These are phyloP conservation scores for Diospyros kaki DNA, from an alignment of 148 eudicot species.

Conservation along the genomic window DNA sequence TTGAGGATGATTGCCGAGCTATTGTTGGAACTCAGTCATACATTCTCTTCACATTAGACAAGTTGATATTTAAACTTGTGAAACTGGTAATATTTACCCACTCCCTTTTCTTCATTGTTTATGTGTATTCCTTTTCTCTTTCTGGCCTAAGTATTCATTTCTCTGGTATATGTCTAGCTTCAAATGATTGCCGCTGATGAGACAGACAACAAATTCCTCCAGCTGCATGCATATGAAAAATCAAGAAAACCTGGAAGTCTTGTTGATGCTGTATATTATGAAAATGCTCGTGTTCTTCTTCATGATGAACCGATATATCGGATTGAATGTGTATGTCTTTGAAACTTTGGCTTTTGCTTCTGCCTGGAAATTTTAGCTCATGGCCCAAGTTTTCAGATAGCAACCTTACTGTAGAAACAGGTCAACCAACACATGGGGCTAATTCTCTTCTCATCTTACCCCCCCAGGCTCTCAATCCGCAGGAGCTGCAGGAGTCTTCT, in stretches of 20 bases:
- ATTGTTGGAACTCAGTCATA: constrained; percentile 85
- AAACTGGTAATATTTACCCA: constrained; percentile 56
- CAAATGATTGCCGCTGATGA: constrained; percentile 74
- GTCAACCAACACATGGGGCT: too few relatives aligned
- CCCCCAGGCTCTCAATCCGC: too few relatives aligned
- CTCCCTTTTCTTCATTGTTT: background rate
- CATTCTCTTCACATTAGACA: constrained; percentile 85
- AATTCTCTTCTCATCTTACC: too few relatives aligned
- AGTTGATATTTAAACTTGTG: constrained; percentile 73
- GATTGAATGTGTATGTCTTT: constrained; percentile 60
- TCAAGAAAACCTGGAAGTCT: constrained; percentile 57
- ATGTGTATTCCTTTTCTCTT: background rate
- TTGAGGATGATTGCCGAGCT: constrained; percentile 95
- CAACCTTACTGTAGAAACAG: too few relatives aligned
- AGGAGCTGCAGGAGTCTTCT: too few relatives aligned
- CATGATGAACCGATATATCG: constrained; percentile 77
- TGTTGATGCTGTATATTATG: constrained; percentile 61
- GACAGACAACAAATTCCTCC: constrained; percentile 67
- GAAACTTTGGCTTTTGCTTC: background rate
- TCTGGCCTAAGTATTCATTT: constrained; percentile 9
- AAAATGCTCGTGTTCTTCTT: constrained; percentile 70
- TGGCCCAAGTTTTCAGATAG: too few relatives aligned
- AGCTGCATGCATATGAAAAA: constrained; percentile 73
- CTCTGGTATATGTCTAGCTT: constrained; percentile 42
- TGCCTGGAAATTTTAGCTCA: too few relatives aligned